These are phyloP conservation scores for Trichoderma asperellum DNA, from an alignment of 2,329 filamentous ascomycete species.

Conservation along the genomic window DNA sequence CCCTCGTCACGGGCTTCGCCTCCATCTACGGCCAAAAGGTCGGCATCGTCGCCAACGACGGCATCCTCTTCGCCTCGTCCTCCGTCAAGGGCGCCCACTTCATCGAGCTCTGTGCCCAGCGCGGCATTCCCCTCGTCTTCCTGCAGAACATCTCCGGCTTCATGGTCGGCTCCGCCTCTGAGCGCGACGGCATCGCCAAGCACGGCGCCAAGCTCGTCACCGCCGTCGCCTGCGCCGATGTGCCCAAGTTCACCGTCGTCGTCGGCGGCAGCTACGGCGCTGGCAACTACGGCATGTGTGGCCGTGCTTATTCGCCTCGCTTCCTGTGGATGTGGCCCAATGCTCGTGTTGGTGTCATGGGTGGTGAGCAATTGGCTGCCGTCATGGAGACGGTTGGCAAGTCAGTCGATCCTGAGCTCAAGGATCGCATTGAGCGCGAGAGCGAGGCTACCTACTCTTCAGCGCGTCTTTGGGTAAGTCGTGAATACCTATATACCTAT, in stretches of 20 bases:
- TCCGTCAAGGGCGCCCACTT: conserved; percentile 96
- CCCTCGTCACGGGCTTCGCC: conserved; percentile 90
- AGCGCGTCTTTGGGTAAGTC: conserved; percentile 80
- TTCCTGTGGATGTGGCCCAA: conserved; percentile 98
- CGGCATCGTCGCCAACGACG: conserved; percentile 94
- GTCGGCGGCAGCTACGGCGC: conserved; percentile 92
- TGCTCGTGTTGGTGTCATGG: conserved; percentile 96
- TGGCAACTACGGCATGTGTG: conserved; percentile 98
- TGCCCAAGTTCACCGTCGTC: conserved; percentile 96
- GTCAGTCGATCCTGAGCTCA: conserved; percentile 77
- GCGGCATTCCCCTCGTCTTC: conserved; percentile 87
- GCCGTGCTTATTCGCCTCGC: conserved; percentile 86
- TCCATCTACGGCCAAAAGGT: conserved; percentile 87
- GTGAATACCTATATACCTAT: background rate
- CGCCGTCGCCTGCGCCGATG: conserved; percentile 89
- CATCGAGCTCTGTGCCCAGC: conserved; percentile 89
- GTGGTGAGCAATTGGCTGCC: conserved; percentile 82
- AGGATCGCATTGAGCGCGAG: conserved; percentile 83
- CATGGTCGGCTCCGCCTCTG: conserved; percentile 94
- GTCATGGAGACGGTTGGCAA: conserved; percentile 96
- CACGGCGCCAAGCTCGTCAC: conserved; percentile 97
- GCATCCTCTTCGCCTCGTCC: conserved; percentile 88
- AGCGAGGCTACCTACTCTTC: conserved; percentile 88
- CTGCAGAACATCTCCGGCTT: conserved; percentile 97
- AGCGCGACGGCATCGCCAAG: conserved; percentile 95